Evolutionary conservation across 202 grass and related monocot genomes (phyloP), one percentile per base, ranked within the genome.

Genomic region (Schoenoplectus triqueter): DNA sequence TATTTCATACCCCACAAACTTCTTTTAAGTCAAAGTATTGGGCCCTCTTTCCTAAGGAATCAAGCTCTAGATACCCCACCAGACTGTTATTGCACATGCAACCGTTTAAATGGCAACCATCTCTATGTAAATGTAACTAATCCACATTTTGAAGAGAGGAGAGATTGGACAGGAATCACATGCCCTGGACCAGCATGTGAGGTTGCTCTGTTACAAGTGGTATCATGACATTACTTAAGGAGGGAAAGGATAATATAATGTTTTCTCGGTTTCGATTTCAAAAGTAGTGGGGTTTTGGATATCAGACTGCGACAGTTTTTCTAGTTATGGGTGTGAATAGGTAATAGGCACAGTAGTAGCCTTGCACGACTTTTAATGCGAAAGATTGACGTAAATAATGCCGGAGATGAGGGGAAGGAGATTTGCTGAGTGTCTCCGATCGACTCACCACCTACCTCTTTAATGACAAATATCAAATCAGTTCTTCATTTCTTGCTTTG

Each of bases 291-390:
- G 80, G 80, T 41, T 31, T 31, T 2, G 14, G 14, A 14, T 82
- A 66, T 82, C 46, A 82, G 80, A 68, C 3, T 68, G 46, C 62
- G 80, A 83, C 80, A 83, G 80, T 69, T 83, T 83, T 52, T 83
- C 19, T 83, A 69, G 80, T 83, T 83, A 83, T 83, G 80, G 80
- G 80, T 82, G 80, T 82, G 80, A 82, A 82, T 15, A 82, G 78
- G 21, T 1, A 50, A 44, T 2, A 41, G 56, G 18, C 52, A 81
- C 47, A 80, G 70, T 57, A 8, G 73, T 59, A 77, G 73, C 21
- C 3, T 65, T 51, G 47, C 80, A 68, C 62, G 64, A 56, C 64
- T 82, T 82, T 82, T 82, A 60, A 82, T 82, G 80, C 62, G 49
- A 39, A 9, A 49, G 21, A 57, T 52, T 52, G 65, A 64, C 80